Conservation (phyloP, 75 land plant species). For the Chamaecyparis obtusa region DNA sequence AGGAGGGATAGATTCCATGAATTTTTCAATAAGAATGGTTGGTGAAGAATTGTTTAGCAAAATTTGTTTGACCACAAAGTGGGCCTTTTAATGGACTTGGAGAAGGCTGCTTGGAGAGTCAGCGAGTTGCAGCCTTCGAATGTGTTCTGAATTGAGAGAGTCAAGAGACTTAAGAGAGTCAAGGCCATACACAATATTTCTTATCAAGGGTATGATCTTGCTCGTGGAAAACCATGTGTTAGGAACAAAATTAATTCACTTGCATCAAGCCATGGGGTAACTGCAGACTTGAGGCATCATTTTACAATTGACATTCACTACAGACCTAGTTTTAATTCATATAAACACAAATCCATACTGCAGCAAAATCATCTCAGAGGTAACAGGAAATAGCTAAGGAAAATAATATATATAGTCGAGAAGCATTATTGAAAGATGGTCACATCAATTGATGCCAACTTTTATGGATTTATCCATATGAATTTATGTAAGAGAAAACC, state of each 20-base stretch:
- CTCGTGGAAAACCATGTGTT: neutral
- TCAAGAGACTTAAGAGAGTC: no score
- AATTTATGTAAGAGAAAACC: neutral
- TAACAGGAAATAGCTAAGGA: neutral
- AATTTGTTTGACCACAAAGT: neutral
- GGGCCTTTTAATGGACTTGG: neutral
- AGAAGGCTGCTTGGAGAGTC: neutral
- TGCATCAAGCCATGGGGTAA: neutral
- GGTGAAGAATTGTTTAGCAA: neutral
- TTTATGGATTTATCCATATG: neutral
- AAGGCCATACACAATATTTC: neutral
- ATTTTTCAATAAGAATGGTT: neutral
- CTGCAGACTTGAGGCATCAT: neutral
- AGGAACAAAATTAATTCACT: neutral
- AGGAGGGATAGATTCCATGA: neutral
- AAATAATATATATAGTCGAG: neutral
- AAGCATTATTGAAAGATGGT: neutral
- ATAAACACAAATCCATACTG: neutral
- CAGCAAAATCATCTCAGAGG: neutral
- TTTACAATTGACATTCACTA: neutral
- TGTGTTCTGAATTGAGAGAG: neutral
- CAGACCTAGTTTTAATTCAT: neutral
- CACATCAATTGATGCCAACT: neutral
- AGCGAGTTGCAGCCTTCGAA: neutral
- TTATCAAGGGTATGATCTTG: neutral